A percentile compares a stretch with the other conserved stretches of the same genome.
Evolutionary conservation across 139 green algal genomes (phyloP).

Genomic region (Chlamydomonas sphaeroides): DNA sequence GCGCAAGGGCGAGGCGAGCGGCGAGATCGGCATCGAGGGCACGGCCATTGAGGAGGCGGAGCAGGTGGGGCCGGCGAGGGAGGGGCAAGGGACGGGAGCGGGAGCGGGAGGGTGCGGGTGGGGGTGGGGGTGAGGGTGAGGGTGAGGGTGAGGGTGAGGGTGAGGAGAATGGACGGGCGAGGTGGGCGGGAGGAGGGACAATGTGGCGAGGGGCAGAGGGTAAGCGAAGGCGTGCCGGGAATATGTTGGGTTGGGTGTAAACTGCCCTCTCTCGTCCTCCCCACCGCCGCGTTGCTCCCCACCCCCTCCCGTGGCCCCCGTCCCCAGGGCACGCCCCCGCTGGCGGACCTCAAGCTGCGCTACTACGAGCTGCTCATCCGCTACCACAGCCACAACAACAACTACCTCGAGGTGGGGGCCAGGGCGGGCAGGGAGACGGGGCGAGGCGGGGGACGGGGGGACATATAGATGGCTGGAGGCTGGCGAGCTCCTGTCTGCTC

Average conservation of each 20-base stretch:
- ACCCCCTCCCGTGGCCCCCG: background rate
- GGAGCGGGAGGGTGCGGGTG: background rate
- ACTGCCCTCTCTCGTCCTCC: too few species aligned
- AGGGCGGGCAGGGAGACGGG: background rate
- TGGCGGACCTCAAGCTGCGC: constrained; percentile 92
- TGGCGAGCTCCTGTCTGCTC: too few species aligned
- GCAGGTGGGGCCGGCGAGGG: constrained; percentile 52
- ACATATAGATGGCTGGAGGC: too few species aligned
- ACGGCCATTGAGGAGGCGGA: constrained; percentile 90
- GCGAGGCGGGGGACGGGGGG: background rate
- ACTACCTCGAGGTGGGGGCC: constrained; percentile 95
- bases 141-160: background rate
- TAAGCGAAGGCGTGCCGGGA: too few species aligned
- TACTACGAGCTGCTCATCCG: constrained; percentile 95
- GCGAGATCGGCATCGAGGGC: constrained; percentile 92
- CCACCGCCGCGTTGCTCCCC: too few species aligned
- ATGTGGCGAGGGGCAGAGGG: background rate
- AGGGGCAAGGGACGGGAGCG: background rate
- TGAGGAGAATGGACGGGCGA: background rate
- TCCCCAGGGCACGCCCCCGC: constrained; percentile 78
- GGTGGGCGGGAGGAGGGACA: background rate
- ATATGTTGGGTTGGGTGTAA: background rate
- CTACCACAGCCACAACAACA: constrained; percentile 85
- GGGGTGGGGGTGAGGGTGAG: background rate
- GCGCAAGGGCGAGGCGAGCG: constrained; percentile 74